Conservation (phyloP, 345 rosid genomes). For the Hypericum androsaemum region DNA sequence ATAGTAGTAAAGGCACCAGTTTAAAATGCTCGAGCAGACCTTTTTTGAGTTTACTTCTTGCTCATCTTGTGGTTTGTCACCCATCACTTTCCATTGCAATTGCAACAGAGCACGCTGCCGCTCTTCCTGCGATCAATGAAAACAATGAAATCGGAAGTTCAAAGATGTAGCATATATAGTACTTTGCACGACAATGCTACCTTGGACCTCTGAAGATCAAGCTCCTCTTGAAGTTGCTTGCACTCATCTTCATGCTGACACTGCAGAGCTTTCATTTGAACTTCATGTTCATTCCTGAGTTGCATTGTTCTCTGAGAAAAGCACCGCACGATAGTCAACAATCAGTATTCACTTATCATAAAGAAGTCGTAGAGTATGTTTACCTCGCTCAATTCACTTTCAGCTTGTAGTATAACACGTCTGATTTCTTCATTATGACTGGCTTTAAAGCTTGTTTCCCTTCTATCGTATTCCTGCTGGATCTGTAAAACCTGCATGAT, state of each 20-base stretch:
- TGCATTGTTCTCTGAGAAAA: constrained; percentile 38
- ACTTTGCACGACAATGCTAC: constrained; percentile 23
- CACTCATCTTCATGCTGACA: constrained; percentile 21
- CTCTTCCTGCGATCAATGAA: constrained; percentile 46
- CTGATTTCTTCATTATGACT: constrained; percentile 53
- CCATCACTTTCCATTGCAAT: constrained; percentile 86
- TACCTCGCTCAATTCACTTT: constrained; percentile 64
- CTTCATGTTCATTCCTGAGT: constrained; percentile 64
- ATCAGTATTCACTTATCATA: not conserved
- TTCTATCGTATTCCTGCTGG: constrained; percentile 46
- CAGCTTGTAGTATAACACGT: constrained; percentile 55
- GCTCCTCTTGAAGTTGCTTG: constrained; percentile 56
- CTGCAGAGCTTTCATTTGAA: constrained; percentile 46
- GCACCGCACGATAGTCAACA: not conserved
- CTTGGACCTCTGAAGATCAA: constrained; percentile 63
- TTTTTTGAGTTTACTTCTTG: constrained; percentile 62
- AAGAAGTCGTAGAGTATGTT: constrained; percentile 1
- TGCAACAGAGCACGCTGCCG: constrained; percentile 81
- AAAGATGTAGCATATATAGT: constrained; percentile 5
- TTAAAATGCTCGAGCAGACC: constrained; percentile 29
- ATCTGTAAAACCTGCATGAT: constrained; percentile 35
- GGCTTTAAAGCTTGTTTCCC: constrained; percentile 53
- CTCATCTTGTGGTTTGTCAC: constrained; percentile 68
- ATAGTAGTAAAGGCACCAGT: not conserved
- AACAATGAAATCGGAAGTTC: constrained; percentile 2